phyloP scores from a whole-genome alignment of 495 filamentous ascomycete species.

The Penicillium antarcticum region DNA sequence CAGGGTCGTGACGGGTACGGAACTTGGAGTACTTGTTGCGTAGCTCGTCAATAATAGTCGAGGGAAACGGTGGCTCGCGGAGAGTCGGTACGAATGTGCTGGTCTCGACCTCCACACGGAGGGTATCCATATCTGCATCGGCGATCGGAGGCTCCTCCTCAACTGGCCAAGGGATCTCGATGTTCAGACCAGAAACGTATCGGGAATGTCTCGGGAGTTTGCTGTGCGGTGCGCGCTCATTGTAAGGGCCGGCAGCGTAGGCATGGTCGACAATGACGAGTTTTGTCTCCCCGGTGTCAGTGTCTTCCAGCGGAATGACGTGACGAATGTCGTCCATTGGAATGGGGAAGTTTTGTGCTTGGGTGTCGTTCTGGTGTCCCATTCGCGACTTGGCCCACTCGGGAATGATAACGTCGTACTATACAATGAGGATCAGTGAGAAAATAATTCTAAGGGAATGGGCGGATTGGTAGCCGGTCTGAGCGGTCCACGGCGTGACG shows the following conservation, averaged over 20 bases:
- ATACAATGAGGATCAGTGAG: constrained; percentile 8
- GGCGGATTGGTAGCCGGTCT: not conserved
- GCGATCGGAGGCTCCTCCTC: constrained; percentile 33
- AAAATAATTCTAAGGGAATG: not conserved
- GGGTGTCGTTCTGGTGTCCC: constrained; percentile 37
- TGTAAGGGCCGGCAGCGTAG: constrained; percentile 30
- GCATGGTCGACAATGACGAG: constrained; percentile 77
- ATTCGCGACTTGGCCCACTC: constrained; percentile 46
- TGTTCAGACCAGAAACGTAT: constrained; percentile 43
- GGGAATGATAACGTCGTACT: constrained; percentile 60
- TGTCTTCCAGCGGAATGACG: constrained; percentile 70
- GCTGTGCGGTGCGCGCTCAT: constrained; percentile 30
- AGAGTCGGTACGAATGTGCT: constrained; percentile 74
- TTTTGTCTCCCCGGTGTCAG: constrained; percentile 53
- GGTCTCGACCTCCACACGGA: constrained; percentile 70
- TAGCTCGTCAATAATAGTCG: constrained; percentile 78
- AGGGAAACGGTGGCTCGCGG: constrained; percentile 73
- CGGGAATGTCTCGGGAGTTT: constrained; percentile 38
- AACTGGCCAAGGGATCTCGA: constrained; percentile 72
- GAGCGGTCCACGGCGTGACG: constrained; percentile 10
- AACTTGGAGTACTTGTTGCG: constrained; percentile 80
- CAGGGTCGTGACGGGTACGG: constrained; percentile 73
- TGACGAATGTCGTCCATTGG: constrained; percentile 70
- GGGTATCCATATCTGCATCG: constrained; percentile 65
- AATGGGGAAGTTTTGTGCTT: constrained; percentile 48